These are phyloP conservation scores for Hygrocybe punicea DNA, from an alignment of 768 basidiomycete species.

Conservation along the genomic window DNA sequence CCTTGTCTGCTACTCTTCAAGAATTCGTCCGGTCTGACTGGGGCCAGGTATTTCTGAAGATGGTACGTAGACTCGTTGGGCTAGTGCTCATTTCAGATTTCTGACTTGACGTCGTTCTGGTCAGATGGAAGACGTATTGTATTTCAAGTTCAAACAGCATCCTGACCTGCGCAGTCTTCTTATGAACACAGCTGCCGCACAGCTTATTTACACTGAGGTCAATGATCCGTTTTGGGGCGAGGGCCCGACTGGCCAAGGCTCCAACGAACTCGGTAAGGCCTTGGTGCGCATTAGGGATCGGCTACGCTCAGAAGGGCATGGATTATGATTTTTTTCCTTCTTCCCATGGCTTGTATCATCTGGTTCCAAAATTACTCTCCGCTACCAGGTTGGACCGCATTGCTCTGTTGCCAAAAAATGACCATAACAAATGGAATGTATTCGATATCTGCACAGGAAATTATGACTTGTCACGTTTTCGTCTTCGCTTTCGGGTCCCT, in stretches of 20 bases:
- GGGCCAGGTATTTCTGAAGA: constrained; percentile 47
- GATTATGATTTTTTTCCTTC: constrained; percentile 6
- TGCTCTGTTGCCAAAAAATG: not conserved
- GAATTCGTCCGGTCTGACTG: constrained; percentile 52
- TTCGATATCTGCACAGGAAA: too few species aligned
- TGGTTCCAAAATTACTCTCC: not conserved
- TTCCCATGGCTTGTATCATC: not conserved
- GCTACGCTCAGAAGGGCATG: constrained; percentile 29
- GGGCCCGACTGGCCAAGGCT: constrained; percentile 44
- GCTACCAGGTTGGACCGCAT: not conserved
- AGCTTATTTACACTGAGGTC: constrained; percentile 52
- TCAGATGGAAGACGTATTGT: constrained; percentile 73
- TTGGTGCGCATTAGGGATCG: constrained; percentile 54
- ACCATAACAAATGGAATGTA: too few species aligned
- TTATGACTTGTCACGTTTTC: not conserved
- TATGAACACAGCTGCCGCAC: constrained; percentile 48
- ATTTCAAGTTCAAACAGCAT: constrained; percentile 71
- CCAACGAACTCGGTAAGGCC: constrained; percentile 62
- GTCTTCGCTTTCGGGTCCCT: not conserved
- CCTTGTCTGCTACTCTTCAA: constrained; percentile 28
- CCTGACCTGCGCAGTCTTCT: constrained; percentile 52
- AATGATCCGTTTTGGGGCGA: constrained; percentile 68
- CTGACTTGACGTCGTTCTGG: not conserved
- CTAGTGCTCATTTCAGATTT: not conserved
- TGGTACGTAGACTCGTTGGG: constrained; percentile 40